Evolutionary conservation across 805 yeast species (phyloP), one percentile per base, ranked within the genome.

Genomic region (Lipomyces lipofer): DNA sequence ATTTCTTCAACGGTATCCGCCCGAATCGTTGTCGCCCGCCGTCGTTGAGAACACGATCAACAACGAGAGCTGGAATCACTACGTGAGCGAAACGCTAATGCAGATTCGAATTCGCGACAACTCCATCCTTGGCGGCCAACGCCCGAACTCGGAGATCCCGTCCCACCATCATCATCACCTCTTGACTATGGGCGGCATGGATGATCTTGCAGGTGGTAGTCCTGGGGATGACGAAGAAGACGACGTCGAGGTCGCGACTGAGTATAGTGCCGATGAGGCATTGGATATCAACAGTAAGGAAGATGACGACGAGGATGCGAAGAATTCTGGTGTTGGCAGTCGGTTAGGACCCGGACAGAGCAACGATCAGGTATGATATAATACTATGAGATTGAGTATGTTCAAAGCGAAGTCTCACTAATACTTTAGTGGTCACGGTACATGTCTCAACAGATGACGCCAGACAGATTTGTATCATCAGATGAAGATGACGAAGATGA

Each of bases 71-170:
- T 91, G 98, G 98, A 82, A 81, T 49, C 77, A 81, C 44, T 94
- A 92, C 69, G 95, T 89, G 7, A 85, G 84, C 55, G 84, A 86
- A 55, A 85, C 89, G 0, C 75, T 94, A 58, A 87, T 86, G 58
- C 95, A 88, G 64, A 89, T 95, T 2, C 79, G 99, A 62, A 95
- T 90, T 68, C 91, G 90, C 72, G 94, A 94, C 71, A 94, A 92
- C 70, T 90, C 96, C 9, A 86, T 92, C 29, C 76, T 94, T 40
- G 99, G 99, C 19, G 95, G 92, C n/a, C 80, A 75, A 48, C 77
- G 76, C 21, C 83, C 78, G 19, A 47, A 24, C 27, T 43, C 58
- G 22, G 61, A 55, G 27, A 47, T 51, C 12, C 56, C 52, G 1
- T 43, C 54, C 19, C 58, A 43, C 21, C 48, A 48, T 17, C 35